Evolutionary conservation across 1,284 basidiomycete species (phyloP), one percentile per base, ranked within the genome.

Genomic region (Papiliotrema terrestris): DNA sequence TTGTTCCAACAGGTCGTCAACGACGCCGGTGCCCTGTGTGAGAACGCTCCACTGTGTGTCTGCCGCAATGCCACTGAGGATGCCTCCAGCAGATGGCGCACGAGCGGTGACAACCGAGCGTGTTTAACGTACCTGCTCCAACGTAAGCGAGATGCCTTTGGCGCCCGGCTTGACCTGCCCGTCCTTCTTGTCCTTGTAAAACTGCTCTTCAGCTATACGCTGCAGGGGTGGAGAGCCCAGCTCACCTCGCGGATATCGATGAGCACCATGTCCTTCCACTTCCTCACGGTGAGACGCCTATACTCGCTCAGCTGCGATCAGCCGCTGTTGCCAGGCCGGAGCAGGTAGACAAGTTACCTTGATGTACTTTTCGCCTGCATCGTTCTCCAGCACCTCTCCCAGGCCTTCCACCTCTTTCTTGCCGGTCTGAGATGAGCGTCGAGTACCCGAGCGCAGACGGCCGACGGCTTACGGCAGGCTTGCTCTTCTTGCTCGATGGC

Each of bases 91-190:
- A n/a, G n/a, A n/a, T n/a, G n/a, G n/a, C n/a, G n/a, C n/a, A n/a
- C n/a, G n/a, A n/a, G n/a, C n/a, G n/a, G n/a, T n/a, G n/a, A 32
- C 8, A 15, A 17, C 17, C n/a, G 3, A 15, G 19, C 8, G 35
- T 13, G 26, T 25, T 19, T 6, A 22, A 73, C 80, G 47, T 59
- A 87, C 87, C 81, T 89, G 88, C 37, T 90, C 89, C 0, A 76
- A 45, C 11, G 76, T 76, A n/a, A 92, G 78, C 0, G 84, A 82
- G 54, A 92, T 86, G 8, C 89, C 89, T 66, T 91, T 91, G 73
- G 87, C 86, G 0, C 88, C 87, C 0, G 89, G 89, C 60, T 87
- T 89, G 58, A 84, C 80, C n/a, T 85, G 81, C 4, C 82, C 80
- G 1, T 61, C 59, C 4, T 41, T 42, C 62, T 83, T 82, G 49